Percentiles rank a stretch among this genome's conserved stretches.
phyloP scores from a whole-genome alignment of 2,329 filamentous ascomycete genomes.

The Ceratocystis lukuohia region DNA sequence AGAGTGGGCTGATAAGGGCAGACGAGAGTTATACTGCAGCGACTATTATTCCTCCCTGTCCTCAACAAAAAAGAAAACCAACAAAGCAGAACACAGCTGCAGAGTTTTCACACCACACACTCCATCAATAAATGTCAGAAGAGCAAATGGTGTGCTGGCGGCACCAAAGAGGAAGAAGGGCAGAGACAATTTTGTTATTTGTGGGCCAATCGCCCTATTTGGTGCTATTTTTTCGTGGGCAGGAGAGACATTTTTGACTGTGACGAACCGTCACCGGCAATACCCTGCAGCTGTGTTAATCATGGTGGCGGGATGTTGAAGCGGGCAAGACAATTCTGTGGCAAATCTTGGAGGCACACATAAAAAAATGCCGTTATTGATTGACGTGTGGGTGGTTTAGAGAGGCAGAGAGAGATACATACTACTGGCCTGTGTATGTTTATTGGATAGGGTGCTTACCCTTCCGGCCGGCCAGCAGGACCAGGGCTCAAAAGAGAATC shows the following conservation, averaged over 20 bases:
- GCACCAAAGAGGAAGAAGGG: conserved; percentile 1
- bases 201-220: neutral
- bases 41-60: no score
- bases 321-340: no score
- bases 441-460: no score
- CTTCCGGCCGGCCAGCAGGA: no score
- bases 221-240: neutral
- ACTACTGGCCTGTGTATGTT: no score
- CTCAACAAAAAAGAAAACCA: neutral
- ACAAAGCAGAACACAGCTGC: neutral
- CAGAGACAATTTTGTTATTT: neutral
- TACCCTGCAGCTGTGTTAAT: neutral
- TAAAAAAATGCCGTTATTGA: neutral
- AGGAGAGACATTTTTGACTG: no score
- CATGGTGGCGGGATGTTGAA: neutral
- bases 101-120: conserved; percentile 2
- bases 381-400: no score
- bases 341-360: neutral
- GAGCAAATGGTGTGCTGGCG: neutral
- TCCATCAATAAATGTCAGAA: neutral
- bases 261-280: no score
- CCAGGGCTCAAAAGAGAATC: no score
- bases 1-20: no score
- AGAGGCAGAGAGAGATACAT: no score
- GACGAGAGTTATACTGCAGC: no score